Conservation (phyloP, 2,329 filamentous ascomycete genomes). For the Verruconis gallopava region DNA sequence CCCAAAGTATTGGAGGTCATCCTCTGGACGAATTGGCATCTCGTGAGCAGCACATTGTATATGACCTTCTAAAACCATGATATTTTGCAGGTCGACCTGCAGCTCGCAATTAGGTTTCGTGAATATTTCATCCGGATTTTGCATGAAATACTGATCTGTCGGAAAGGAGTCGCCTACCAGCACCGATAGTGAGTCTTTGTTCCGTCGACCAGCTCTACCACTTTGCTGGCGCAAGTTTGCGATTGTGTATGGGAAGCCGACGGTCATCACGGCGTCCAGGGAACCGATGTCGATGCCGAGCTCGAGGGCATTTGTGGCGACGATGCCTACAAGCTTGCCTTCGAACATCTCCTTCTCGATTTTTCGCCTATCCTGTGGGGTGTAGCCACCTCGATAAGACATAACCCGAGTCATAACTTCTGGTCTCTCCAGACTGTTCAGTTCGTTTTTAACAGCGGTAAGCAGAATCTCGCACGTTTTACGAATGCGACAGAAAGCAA, state of each 20-base stretch:
- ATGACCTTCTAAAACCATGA: conserved; percentile 85
- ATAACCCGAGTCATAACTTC: conserved; percentile 74
- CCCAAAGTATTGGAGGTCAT: conserved; percentile 71
- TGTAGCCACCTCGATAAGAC: conserved; percentile 93
- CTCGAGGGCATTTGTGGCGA: conserved; percentile 87
- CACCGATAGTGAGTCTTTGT: conserved; percentile 85
- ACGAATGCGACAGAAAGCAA: conserved; percentile 81
- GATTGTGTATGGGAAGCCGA: conserved; percentile 92
- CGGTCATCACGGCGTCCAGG: conserved; percentile 83
- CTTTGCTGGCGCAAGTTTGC: conserved; percentile 91
- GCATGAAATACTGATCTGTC: conserved; percentile 94
- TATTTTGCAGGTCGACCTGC: conserved; percentile 82
- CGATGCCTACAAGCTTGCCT: conserved; percentile 80
- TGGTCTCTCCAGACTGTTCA: conserved; percentile 56
- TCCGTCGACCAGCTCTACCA: conserved; percentile 78
- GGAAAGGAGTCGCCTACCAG: conserved; percentile 81
- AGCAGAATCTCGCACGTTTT: conserved; percentile 81
- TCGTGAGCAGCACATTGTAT: conserved; percentile 92
- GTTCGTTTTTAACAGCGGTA: conserved; percentile 63
- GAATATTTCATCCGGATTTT: conserved; percentile 86
- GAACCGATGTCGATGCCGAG: conserved; percentile 91
- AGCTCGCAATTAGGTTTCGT: conserved; percentile 80
- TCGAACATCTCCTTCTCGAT: conserved; percentile 98
- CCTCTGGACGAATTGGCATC: conserved; percentile 72
- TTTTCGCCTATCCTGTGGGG: conserved; percentile 70